Base-by-base conservation (phyloP, 2,329 filamentous ascomycete genomes). In the Pezicula neosporulosa region DNA sequence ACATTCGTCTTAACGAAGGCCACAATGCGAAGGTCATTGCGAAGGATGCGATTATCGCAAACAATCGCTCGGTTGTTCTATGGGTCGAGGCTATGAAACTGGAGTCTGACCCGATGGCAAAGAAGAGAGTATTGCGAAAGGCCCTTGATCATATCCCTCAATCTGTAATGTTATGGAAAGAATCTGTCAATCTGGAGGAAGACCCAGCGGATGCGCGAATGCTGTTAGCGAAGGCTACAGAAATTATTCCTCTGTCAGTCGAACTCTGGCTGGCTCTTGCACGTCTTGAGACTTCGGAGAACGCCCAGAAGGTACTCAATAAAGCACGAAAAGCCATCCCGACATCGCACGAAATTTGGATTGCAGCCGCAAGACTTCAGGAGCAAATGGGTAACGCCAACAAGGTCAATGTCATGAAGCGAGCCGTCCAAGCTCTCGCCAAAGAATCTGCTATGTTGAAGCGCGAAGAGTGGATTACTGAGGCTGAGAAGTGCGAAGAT, bases 61-160 rank as follows among this genome's bases (percentile, higher is more conserved):
- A 97, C 60, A 87, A 90, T 55, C 83, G 85, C 50, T 96, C 92
- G 0, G 92, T 96, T 9, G 82, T 86, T 57, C 75, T 99, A 8
- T 99, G 94, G 94, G 86, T 96, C 6, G 92, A 96, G 67, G 95
- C 94, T 1, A 97, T 97, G 85, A 89, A 90, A 57, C 74, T 99
- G 21, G 94, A 99, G 68, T 83, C 84, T 7, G 87, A 96, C 44
- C 74, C 83, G 1, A 82, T 86, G 53, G 89, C 90, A 10, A 96
- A 95, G 71, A 97, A 97, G 72, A 86, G 91, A 65, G 94, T 99
- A 7, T 84, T 97, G 33, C 83, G 92, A 50, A 89, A 95, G 65
- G 95, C 94, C 0, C 77, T 99, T 42, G 90, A 97, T 62, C 87
- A 96, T 63, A 89, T 97, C 38, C 92, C 92, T 1, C 90, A 96